Conservation (phyloP, 805 yeast species). For the Kregervanrija delftensis region DNA sequence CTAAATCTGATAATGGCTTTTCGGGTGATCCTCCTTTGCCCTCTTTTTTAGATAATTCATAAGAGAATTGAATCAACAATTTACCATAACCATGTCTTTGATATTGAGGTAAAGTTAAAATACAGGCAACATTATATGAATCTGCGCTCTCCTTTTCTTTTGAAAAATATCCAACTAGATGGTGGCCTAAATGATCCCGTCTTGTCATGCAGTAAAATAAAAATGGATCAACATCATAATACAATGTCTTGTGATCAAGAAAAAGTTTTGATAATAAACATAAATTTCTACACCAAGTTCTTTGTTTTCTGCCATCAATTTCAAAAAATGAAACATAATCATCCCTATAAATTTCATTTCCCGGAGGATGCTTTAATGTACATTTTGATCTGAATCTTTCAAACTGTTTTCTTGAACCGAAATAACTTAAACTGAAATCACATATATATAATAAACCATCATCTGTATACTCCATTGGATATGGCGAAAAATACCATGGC, state of each 20-base stretch:
- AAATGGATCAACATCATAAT: slow-evolving; percentile 97
- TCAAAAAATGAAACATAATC: slow-evolving; percentile 92
- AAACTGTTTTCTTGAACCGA: slow-evolving; percentile 84
- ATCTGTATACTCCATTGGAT: slow-evolving; percentile 91
- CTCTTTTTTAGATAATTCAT: slow-evolving; percentile 82
- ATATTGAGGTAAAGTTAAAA: slow-evolving; percentile 90
- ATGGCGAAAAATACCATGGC: slow-evolving; percentile 98
- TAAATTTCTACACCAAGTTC: slow-evolving; percentile 95
- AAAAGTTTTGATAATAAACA: slow-evolving; percentile 87
- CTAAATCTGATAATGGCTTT: slow-evolving; percentile 93
- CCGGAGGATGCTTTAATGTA: slow-evolving; percentile 93
- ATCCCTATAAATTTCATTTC: slow-evolving; percentile 94
- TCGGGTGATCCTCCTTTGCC: slow-evolving; percentile 94
- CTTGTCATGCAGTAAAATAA: slow-evolving; percentile 93
- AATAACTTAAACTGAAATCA: slow-evolving; percentile 84
- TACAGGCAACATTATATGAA: slow-evolving; percentile 94
- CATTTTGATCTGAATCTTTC: slow-evolving; percentile 86
- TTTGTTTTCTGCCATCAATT: slow-evolving; percentile 91
- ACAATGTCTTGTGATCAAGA: slow-evolving; percentile 90
- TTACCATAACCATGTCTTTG: slow-evolving; percentile 95
- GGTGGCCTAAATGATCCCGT: slow-evolving; percentile 87
- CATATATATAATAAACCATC: slow-evolving; percentile 74
- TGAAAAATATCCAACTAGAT: slow-evolving; percentile 92
- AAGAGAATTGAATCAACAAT: slow-evolving; percentile 85
- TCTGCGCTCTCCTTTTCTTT: slow-evolving; percentile 97